phyloP scores from a whole-genome alignment of 2,329 filamentous ascomycete species.

The Thelonectria olida region DNA sequence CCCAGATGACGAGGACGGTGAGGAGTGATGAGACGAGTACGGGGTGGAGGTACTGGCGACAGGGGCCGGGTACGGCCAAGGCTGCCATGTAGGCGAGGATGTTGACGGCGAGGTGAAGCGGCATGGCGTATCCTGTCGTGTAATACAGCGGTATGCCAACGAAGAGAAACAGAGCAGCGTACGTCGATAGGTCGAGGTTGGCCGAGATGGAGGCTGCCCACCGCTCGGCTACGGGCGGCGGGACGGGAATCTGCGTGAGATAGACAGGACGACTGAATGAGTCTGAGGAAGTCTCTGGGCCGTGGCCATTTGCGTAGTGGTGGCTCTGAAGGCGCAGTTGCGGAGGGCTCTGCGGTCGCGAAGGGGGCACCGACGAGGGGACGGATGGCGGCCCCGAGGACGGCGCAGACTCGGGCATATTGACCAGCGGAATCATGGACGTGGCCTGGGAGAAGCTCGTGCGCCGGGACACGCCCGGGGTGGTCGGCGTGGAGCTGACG shows the following conservation, averaged over 20 bases:
- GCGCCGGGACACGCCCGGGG: constrained; percentile 37
- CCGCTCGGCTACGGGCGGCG: constrained; percentile 55
- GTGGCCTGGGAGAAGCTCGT: constrained; percentile 37
- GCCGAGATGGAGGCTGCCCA: constrained; percentile 59
- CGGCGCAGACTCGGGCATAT: constrained; percentile 27
- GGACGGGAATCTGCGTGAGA: constrained; percentile 51
- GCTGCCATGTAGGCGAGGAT: constrained; percentile 62
- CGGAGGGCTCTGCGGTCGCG: constrained; percentile 39
- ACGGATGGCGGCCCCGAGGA: constrained; percentile 30
- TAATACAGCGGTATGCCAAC: constrained; percentile 66
- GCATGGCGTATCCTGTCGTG: constrained; percentile 60
- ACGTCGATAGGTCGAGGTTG: constrained; percentile 58
- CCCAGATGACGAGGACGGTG: constrained; percentile 63
- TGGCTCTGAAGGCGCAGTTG: constrained; percentile 41
- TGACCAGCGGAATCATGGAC: constrained; percentile 34
- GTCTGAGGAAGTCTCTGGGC: constrained; percentile 27
- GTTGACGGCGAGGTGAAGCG: constrained; percentile 56
- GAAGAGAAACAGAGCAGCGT: constrained; percentile 55
- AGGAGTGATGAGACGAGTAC: constrained; percentile 64
- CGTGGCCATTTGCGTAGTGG: constrained; percentile 34
- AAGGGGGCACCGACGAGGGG: constrained; percentile 27
- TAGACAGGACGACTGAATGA: constrained; percentile 34
- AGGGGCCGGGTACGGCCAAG: constrained; percentile 56
- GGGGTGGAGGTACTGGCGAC: constrained; percentile 64
- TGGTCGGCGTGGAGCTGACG: constrained; percentile 43